These are phyloP conservation scores for Colletotrichum sp. DNA, from an alignment of 2,329 filamentous ascomycete species.

Conservation along the genomic window DNA sequence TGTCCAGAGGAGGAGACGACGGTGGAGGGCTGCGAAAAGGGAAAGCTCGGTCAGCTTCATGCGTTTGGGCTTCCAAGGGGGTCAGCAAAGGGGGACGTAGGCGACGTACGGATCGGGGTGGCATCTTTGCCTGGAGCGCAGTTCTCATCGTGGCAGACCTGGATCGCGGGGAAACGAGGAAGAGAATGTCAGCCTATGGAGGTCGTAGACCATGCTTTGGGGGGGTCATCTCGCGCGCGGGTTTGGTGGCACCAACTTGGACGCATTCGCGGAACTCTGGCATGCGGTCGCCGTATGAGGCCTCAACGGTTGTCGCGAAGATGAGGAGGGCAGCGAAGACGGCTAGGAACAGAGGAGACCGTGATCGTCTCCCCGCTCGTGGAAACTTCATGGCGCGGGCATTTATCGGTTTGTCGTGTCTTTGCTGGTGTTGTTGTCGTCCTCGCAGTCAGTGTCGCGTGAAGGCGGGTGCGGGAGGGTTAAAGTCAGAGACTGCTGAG, in stretches of 20 bases:
- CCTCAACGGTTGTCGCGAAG: slow-evolving; percentile 55
- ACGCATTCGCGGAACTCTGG: slow-evolving; percentile 90
- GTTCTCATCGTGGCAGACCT: slow-evolving; percentile 84
- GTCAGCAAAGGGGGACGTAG: neutral
- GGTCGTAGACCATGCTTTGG: neutral
- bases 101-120: slow-evolving; percentile 73
- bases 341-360: slow-evolving; percentile 26
- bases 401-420: neutral
- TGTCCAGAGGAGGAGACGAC: slow-evolving; percentile 88
- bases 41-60: slow-evolving; percentile 3
- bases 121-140: slow-evolving; percentile 67
- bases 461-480: neutral
- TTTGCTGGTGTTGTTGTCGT: neutral
- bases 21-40: slow-evolving; percentile 70
- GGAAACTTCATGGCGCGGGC: slow-evolving; percentile 16
- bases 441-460: neutral
- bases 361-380: slow-evolving; percentile 16
- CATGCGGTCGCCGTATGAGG: slow-evolving; percentile 82
- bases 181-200: neutral
- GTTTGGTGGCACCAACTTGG: slow-evolving; percentile 59
- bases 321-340: slow-evolving; percentile 39
- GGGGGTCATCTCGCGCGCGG: neutral
- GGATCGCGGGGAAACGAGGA: neutral
- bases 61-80: neutral
- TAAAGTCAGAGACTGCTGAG: neutral